These are phyloP conservation scores for Aspergillus sparsus DNA, from an alignment of 495 filamentous ascomycete genomes.

Conservation along the genomic window DNA sequence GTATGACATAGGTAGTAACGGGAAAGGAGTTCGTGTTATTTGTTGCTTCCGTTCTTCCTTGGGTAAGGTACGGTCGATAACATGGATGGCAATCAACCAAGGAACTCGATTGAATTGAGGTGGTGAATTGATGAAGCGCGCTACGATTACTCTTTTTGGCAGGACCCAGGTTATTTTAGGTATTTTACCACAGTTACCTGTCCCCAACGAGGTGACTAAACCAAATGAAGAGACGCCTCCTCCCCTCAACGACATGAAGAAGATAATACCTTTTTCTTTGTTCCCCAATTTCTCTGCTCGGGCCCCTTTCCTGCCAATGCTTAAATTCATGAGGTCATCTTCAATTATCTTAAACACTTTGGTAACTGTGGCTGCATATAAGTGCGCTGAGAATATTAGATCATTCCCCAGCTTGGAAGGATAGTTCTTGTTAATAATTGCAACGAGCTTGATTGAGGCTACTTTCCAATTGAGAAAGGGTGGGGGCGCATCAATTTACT, in stretches of 20 bases:
- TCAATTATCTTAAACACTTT: not conserved
- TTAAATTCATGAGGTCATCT: not conserved
- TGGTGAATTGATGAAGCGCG: not conserved
- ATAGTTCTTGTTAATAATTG: not conserved
- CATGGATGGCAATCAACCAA: not conserved
- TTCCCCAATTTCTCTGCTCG: not conserved
- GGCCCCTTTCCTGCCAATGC: not conserved
- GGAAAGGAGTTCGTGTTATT: slow-evolving; percentile 6
- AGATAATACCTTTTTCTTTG: no score
- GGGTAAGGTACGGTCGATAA: slow-evolving; percentile 7
- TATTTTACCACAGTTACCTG: not conserved
- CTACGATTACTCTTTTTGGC: slow-evolving; percentile 4
- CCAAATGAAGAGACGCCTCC: not conserved
- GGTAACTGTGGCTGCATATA: not conserved
- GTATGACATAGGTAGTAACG: slow-evolving; percentile 2
- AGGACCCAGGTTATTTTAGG: slow-evolving; percentile 11
- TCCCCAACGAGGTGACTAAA: not conserved
- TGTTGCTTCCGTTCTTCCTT: slow-evolving; percentile 17
- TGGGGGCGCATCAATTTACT: not conserved
- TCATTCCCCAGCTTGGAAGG: not conserved
- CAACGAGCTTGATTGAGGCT: no score
- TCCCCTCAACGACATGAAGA: no score
- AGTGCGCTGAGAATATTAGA: not conserved
- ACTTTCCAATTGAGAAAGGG: not conserved
- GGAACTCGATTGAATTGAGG: not conserved